Conservation (phyloP, 2,329 filamentous ascomycete species). For the Rachicladosporium sp. region DNA sequence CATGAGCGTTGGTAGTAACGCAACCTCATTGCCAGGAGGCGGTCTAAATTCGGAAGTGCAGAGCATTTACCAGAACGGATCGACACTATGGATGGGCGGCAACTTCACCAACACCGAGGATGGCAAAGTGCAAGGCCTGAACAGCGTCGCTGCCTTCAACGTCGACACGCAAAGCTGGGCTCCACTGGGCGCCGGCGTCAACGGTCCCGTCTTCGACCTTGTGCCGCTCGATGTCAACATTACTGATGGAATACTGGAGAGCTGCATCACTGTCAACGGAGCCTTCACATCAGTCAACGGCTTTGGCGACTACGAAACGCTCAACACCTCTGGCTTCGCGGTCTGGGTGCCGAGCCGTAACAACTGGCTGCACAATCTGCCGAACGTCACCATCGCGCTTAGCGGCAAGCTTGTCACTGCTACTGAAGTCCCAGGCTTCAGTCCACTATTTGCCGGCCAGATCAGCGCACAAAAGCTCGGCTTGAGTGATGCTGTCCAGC, state of each 20-base stretch:
- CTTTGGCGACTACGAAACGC: conserved; percentile 50
- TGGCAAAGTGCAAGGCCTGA: conserved; percentile 50
- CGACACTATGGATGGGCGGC: conserved; percentile 67
- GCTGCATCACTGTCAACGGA: conserved; percentile 68
- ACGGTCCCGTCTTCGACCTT: conserved; percentile 63
- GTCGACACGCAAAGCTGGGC: conserved; percentile 57
- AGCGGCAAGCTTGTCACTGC: conserved; percentile 61
- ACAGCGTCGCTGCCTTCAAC: conserved; percentile 67
- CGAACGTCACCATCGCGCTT: conserved; percentile 50
- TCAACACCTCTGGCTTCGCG: conserved; percentile 62
- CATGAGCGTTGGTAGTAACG: conserved; percentile 56
- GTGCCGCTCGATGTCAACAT: conserved; percentile 71
- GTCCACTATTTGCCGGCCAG: conserved; percentile 68
- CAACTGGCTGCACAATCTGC: conserved; percentile 80
- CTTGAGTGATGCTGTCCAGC: conserved; percentile 58
- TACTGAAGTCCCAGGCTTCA: conserved; percentile 48
- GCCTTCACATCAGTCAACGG: conserved; percentile 61
- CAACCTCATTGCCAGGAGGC: conserved; percentile 50
- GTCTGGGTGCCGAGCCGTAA: conserved; percentile 77
- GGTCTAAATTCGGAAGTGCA: conserved; percentile 73
- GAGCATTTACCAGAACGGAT: conserved; percentile 54
- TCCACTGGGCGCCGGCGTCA: conserved; percentile 71
- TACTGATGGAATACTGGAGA: conserved; percentile 54
- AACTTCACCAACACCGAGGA: conserved; percentile 65
- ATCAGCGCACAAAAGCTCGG: conserved; percentile 63